Evolutionary conservation across 2,329 filamentous ascomycete species (phyloP).

Genomic region (Setomelanomma holmii): DNA sequence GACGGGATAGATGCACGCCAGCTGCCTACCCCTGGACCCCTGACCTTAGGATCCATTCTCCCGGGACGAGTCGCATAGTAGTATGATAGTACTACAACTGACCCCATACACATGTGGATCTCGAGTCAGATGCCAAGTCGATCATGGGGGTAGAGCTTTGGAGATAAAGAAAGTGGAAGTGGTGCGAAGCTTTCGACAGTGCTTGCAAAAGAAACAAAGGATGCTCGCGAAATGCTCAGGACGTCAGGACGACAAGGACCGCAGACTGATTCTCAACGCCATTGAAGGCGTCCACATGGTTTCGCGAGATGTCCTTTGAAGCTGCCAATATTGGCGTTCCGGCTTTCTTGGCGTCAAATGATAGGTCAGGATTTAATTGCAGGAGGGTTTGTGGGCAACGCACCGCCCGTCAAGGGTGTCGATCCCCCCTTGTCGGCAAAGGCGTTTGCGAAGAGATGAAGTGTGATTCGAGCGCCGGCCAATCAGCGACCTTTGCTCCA

Average conservation of each 20-base stretch:
- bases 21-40: conserved; percentile 7
- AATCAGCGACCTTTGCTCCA: conserved; percentile 16
- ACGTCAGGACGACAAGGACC: no score
- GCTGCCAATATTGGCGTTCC: conserved; percentile 6
- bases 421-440: conserved; percentile 9
- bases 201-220: no score
- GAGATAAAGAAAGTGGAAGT: neutral
- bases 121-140: conserved; percentile 4
- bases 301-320: neutral
- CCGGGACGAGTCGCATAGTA: conserved; percentile 40
- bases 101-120: conserved; percentile 2
- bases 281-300: neutral
- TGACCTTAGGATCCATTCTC: conserved; percentile 13
- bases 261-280: neutral
- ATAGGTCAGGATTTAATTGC: conserved; percentile 9
- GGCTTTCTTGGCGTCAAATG: neutral
- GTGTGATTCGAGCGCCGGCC: conserved; percentile 11
- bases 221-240: no score
- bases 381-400: conserved; percentile 12
- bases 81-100: conserved; percentile 10
- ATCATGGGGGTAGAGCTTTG: neutral
- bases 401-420: neutral
- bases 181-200: neutral
- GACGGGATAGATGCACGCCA: conserved; percentile 17
- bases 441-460: conserved; percentile 5